Conservation (phyloP, 2,329 filamentous ascomycete species). For the Aspergillus pseudonomiae region DNA sequence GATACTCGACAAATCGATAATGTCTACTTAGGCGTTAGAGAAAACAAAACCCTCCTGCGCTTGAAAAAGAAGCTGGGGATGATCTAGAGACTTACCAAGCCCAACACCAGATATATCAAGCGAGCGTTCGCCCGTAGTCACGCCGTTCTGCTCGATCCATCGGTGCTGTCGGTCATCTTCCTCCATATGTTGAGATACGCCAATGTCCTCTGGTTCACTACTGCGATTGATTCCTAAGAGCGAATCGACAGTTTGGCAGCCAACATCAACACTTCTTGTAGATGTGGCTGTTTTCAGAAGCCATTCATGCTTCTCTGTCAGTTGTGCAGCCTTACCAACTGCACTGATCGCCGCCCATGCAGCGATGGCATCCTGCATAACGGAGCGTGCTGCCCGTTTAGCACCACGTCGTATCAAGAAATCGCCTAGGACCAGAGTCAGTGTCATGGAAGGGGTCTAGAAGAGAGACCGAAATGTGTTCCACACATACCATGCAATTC, state of each 20-base stretch:
- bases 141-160: conserved; percentile 47
- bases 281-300: conserved; percentile 59
- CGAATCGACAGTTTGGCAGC: conserved; percentile 60
- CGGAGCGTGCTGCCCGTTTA: conserved; percentile 59
- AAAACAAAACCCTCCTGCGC: not conserved
- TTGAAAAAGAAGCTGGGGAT: not conserved
- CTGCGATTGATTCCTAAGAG: conserved; percentile 45
- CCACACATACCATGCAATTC: conserved; percentile 59
- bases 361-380: conserved; percentile 61
- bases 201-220: conserved; percentile 34
- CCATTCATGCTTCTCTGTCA: conserved; percentile 63
- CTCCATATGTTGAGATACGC: conserved; percentile 36
- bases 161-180: conserved; percentile 45
- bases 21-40: conserved; percentile 56
- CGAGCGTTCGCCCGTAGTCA: conserved; percentile 40
- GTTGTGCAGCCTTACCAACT: conserved; percentile 60
- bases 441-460: not conserved
- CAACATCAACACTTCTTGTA: conserved; percentile 55
- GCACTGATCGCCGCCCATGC: conserved; percentile 63
- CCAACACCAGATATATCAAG: conserved; percentile 47
- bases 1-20: conserved; percentile 66
- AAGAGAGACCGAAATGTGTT: not conserved
- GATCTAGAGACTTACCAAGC: conserved; percentile 31
- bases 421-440: conserved; percentile 40
- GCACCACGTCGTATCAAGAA: conserved; percentile 61